Evolutionary conservation across 2,329 filamentous ascomycete species (phyloP), one percentile per base, ranked within the genome.

Genomic region (Penicillium sp.): DNA sequence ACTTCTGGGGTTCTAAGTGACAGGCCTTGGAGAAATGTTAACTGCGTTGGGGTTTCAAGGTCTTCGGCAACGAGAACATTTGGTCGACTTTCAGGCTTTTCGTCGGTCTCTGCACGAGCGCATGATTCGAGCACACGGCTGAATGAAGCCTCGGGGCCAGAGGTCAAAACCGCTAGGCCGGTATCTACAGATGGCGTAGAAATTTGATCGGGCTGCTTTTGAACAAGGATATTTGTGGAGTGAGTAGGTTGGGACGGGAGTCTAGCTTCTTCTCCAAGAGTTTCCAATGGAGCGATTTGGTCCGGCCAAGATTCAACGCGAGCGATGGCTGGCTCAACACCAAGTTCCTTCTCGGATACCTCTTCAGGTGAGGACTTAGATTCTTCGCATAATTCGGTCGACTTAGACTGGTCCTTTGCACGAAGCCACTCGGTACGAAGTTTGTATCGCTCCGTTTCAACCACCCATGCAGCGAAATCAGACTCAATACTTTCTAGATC

Each of bases 391-490:
- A 8, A 13, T 26, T 54, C 44, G 4, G 25, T n/a, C 11, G n/a
- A 27, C 35, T 62, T 42, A 23, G 61, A 26, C 49, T 56, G 50
- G 7, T 52, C 37, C 23, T 65, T 63, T 33, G 65, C 57, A 29
- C 65, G 67, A 33, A 62, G 65, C 66, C 69, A 83, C 63, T 93
- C 86, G 23, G 85, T 83, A 63, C 91, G 86, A 50, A 88, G 80
- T n/a, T 93, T 83, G 66, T 84, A 88, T 58, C 83, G 83, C 69
- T 96, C 91, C 31, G 90, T 92, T 48, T 88, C 83, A 48, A 89
- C 87, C 44, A 88, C 86, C 95, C 95, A 99, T 25, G 87, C 83
- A 8, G 87, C 85, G 73, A 93, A 96, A 29, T 88, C 84, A 11
- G 83, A 80, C 72, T 99, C 95, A 4, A 96, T 80, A 0, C 78